Percentiles rank a stretch among this genome's conserved stretches.
phyloP scores from a whole-genome alignment of 2,329 filamentous ascomycete genomes.

The Xylariaceae sp. region DNA sequence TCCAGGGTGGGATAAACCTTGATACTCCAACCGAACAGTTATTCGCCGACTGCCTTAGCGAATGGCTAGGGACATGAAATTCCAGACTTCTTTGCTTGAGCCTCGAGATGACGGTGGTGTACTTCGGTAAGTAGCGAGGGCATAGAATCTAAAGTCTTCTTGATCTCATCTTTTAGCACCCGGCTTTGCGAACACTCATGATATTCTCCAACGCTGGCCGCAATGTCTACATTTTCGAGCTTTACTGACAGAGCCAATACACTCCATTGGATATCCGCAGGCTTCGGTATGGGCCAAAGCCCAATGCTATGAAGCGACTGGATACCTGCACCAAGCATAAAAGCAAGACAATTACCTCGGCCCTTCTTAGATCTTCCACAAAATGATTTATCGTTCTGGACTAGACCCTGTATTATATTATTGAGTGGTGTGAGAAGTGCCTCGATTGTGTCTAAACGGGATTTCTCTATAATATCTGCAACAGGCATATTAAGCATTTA shows the following conservation, averaged over 20 bases:
- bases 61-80: background rate
- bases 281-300: conserved; percentile 30
- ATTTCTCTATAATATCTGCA: conserved; percentile 24
- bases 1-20: too few species aligned
- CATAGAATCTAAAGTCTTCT: conserved; percentile 16
- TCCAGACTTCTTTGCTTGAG: conserved; percentile 30
- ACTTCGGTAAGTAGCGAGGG: conserved; percentile 23
- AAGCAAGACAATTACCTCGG: conserved; percentile 10
- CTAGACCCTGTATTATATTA: conserved; percentile 20
- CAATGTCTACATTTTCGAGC: conserved; percentile 16
- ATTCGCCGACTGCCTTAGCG: too few species aligned
- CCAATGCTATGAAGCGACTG: conserved; percentile 22
- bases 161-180: conserved; percentile 8
- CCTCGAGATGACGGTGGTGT: conserved; percentile 23
- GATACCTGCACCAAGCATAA: conserved; percentile 29
- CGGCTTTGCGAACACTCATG: background rate
- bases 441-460: conserved; percentile 24
- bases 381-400: conserved; percentile 7
- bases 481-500: conserved; percentile 10
- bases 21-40: too few species aligned
- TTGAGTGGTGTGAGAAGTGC: conserved; percentile 22
- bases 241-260: conserved; percentile 19
- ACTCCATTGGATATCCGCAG: conserved; percentile 15
- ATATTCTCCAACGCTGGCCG: background rate
- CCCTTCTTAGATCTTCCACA: background rate